A percentile compares a stretch with the other conserved stretches of the same genome.
Evolutionary conservation across 352 stramenopile species (phyloP).

Genomic region (Phytopythium aichiense): DNA sequence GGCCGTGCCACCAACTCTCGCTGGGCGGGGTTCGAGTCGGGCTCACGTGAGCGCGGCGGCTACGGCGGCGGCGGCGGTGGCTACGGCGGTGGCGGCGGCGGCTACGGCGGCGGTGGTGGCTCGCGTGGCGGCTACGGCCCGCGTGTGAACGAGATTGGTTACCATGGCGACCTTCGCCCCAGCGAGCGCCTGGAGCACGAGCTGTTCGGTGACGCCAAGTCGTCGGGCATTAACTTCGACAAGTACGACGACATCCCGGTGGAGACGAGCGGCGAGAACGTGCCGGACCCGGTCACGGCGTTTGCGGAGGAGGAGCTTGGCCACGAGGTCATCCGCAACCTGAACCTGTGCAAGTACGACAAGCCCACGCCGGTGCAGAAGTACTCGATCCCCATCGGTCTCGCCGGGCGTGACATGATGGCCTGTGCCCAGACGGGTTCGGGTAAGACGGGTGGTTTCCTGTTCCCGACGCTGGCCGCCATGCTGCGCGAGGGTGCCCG

Average conservation of each 20-base stretch:
- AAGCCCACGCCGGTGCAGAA: slow-evolving; percentile 99
- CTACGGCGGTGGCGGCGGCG: slow-evolving; percentile 11
- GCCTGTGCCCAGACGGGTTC: slow-evolving; percentile 98
- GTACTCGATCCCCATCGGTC: slow-evolving; percentile 97
- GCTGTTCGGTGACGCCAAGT: slow-evolving; percentile 91
- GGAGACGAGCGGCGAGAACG: slow-evolving; percentile 92
- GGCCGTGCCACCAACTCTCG: slow-evolving; percentile 42
- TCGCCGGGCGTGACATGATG: slow-evolving; percentile 96
- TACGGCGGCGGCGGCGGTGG: slow-evolving; percentile 26
- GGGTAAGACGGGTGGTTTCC: slow-evolving; percentile 95
- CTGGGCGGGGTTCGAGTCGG: slow-evolving; percentile 51
- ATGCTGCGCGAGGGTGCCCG: slow-evolving; percentile 89
- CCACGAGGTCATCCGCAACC: slow-evolving; percentile 90
- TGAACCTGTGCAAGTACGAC: slow-evolving; percentile 92
- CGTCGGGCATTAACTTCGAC: slow-evolving; percentile 98
- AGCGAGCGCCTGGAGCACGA: slow-evolving; percentile 92
- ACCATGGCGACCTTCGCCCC: slow-evolving; percentile 92
- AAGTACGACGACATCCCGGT: slow-evolving; percentile 99
- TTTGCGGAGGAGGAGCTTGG: slow-evolving; percentile 90
- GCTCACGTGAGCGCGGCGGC: slow-evolving; percentile 25
- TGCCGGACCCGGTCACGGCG: slow-evolving; percentile 89
- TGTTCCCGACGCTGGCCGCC: slow-evolving; percentile 96
- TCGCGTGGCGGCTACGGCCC: slow-evolving; percentile 42
- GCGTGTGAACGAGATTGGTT: slow-evolving; percentile 94
- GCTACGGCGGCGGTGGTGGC: slow-evolving; percentile 19